Conservation (phyloP, 2,329 filamentous ascomycete species). For the Microcyclospora pomicola region DNA sequence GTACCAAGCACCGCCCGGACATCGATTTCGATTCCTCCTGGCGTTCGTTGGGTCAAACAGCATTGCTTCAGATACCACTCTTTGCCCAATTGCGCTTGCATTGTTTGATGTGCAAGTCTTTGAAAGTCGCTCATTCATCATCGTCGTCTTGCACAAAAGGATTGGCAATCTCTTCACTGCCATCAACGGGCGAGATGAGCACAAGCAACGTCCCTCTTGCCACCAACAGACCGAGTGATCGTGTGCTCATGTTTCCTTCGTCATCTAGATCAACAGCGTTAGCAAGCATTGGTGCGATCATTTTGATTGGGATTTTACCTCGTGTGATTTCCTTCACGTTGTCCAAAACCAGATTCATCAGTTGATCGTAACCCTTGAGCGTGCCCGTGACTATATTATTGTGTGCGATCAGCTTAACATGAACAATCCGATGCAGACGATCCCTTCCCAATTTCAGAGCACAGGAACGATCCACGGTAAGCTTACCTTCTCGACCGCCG, state of each 20-base stretch:
- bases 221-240: conserved; percentile 73
- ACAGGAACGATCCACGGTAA: no score
- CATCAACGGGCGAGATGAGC: conserved; percentile 81
- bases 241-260: conserved; percentile 72
- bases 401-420: conserved; percentile 1
- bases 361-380: conserved; percentile 87
- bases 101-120: no score
- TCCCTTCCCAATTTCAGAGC: conserved; percentile 10
- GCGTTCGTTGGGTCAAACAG: no score
- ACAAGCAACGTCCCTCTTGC: conserved; percentile 86
- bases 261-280: conserved; percentile 54
- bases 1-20: no score
- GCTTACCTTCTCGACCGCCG: conserved; percentile 71
- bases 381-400: conserved; percentile 58
- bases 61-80: no score
- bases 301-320: conserved; percentile 41
- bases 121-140: conserved; percentile 10
- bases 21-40: no score
- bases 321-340: conserved; percentile 81
- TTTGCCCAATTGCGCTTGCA: no score
- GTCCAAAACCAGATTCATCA: conserved; percentile 96
- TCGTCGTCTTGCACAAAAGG: conserved; percentile 71
- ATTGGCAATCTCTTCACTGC: conserved; percentile 90
- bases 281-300: neutral
- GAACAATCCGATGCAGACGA: neutral